Base-by-base conservation (phyloP, 1,284 basidiomycete genomes). In the Cutaneotrichosporon cutaneum region DNA sequence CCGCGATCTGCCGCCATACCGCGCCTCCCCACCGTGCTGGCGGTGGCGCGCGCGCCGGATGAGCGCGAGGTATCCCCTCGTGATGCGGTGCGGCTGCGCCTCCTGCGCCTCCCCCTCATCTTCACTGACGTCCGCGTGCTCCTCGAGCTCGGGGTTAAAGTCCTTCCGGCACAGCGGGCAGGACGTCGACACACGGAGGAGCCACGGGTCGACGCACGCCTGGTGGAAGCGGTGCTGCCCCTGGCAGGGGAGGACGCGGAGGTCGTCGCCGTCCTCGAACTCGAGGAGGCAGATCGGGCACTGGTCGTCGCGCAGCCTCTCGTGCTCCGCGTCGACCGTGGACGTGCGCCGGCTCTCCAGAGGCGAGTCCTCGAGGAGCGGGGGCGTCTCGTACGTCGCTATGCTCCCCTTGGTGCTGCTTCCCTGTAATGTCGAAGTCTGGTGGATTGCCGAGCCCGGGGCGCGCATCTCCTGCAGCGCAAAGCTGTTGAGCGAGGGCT, bases 271-370 rank as follows among this genome's bases (percentile, higher is more conserved):
- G 65, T 90, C 88, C 76, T 94, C 90, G 72, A 96, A 96, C 70
- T 94, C 92, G 44, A 91, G 83, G 63, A 95, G 88, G 74, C 94
- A 96, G 66, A 96, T 96, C 7, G 94, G 92, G 79, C 93, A 96
- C 26, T 89, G 92, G 75, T 92, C 89, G 44, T 85, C 85, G 14
- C 54, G 36, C 7, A 63, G 30, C 3, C 45, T 35, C 32, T 62
- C 61, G 26, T 54, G 56, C 18, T 45, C 44, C 4, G 13, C 48
- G 14, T 51, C 48, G 42, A 47, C 9, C 22, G 32, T 48, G 13
- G 53, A 53, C 2, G 58, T 35, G 11, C 62, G 42, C 4, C 48
- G 58, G n/a, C 26, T 35, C 24, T 11, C 24, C 2, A 18, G 48
- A 2, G 39, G 22, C 8, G 33, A 44, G 10, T 27, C 56, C 24